Evolutionary conservation across 805 yeast species (phyloP).

Genomic region (Starmera quercuum): DNA sequence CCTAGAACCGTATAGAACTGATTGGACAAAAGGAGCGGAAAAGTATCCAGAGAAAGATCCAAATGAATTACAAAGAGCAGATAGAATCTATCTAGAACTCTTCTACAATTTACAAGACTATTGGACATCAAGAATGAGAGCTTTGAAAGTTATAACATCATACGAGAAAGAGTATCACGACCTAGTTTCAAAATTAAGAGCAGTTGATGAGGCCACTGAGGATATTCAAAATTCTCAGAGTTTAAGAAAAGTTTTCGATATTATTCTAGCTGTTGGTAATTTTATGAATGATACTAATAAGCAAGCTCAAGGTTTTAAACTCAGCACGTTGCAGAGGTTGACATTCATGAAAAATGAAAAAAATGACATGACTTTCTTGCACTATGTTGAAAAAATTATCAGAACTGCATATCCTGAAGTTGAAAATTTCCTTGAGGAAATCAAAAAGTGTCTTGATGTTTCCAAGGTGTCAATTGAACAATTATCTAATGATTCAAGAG

Average conservation of each 20-base stretch:
- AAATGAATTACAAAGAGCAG: conserved; percentile 55
- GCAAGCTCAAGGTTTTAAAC: conserved; percentile 62
- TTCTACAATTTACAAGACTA: conserved; percentile 61
- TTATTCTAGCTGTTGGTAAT: conserved; percentile 69
- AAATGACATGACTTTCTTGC: conserved; percentile 64
- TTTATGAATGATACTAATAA: conserved; percentile 70
- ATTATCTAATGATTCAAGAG: conserved; percentile 49
- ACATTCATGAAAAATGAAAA: conserved; percentile 62
- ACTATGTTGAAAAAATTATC: conserved; percentile 65
- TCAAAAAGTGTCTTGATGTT: conserved; percentile 42
- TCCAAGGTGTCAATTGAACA: conserved; percentile 59
- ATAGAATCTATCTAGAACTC: conserved; percentile 59
- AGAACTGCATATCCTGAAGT: conserved; percentile 59
- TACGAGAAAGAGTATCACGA: conserved; percentile 64
- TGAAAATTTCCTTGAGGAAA: conserved; percentile 53
- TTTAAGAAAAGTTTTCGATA: conserved; percentile 50
- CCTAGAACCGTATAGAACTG: conserved; percentile 57
- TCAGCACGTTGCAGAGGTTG: conserved; percentile 61
- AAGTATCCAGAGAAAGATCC: conserved; percentile 47
- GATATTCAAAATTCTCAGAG: conserved; percentile 44
- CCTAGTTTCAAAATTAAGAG: conserved; percentile 43
- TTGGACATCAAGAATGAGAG: conserved; percentile 68
- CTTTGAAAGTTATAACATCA: conserved; percentile 44
- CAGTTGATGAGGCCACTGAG: conserved; percentile 52
- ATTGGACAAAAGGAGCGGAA: conserved; percentile 27